These are phyloP conservation scores for Sarcomyxa edulis DNA, from an alignment of 768 basidiomycete genomes.

Conservation along the genomic window DNA sequence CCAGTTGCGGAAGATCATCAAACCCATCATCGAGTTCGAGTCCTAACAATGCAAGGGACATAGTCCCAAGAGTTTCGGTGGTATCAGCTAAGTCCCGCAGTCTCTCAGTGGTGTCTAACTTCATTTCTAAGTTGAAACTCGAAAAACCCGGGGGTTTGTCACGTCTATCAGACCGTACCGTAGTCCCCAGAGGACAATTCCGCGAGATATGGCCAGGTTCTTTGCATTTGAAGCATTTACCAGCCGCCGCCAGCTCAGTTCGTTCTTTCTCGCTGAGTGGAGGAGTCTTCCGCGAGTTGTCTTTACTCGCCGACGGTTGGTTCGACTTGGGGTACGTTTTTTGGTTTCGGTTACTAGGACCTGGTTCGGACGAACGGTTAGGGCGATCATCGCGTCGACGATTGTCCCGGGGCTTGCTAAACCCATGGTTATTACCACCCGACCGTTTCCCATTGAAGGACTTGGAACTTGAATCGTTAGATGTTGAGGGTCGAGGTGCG, in stretches of 20 bases:
- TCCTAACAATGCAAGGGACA: background rate
- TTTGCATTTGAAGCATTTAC: slow-evolving; percentile 23
- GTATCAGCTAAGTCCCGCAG: background rate
- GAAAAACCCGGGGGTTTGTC: slow-evolving; percentile 1
- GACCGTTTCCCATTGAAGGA: too few relatives aligned
- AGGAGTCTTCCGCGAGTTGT: background rate
- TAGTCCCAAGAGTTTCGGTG: background rate
- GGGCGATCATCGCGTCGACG: too few relatives aligned
- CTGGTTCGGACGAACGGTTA: too few relatives aligned
- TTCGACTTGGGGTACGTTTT: too few relatives aligned
- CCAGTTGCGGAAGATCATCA: too few relatives aligned
- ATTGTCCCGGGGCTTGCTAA: too few relatives aligned
- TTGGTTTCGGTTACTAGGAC: too few relatives aligned
- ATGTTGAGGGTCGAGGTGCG: too few relatives aligned
- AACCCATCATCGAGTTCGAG: too few relatives aligned
- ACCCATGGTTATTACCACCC: background rate
- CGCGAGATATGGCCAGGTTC: slow-evolving; percentile 20
- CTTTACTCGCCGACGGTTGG: too few relatives aligned
- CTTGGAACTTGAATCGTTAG: too few relatives aligned
- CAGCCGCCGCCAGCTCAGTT: slow-evolving; percentile 10
- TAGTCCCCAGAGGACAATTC: slow-evolving; percentile 21
- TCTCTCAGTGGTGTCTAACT: background rate
- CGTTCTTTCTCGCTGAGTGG: too few relatives aligned
- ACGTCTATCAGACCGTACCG: background rate
- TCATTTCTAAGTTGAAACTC: background rate